These are phyloP conservation scores for Lentinus polychrous DNA, from an alignment of 1,284 basidiomycete species.

Conservation along the genomic window DNA sequence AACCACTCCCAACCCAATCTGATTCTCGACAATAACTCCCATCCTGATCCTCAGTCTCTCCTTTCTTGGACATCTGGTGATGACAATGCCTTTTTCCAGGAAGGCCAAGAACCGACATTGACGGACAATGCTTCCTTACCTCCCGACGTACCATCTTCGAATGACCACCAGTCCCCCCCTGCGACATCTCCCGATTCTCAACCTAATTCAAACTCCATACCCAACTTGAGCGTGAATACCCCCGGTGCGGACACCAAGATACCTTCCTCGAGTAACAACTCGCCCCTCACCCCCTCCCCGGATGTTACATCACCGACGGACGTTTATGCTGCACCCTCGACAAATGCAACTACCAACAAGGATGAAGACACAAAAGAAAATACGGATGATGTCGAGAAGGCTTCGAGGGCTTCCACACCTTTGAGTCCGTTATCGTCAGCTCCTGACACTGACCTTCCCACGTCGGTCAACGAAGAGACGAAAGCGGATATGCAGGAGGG, in stretches of 20 bases:
- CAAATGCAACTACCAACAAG: conserved; percentile 7
- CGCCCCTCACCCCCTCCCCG: conserved; percentile 26
- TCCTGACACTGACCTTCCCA: conserved; percentile 32
- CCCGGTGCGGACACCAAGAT: conserved; percentile 18
- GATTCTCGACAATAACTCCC: conserved; percentile 35
- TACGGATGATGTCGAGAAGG: conserved; percentile 24
- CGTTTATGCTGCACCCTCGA: conserved; percentile 21
- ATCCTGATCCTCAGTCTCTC: conserved; percentile 29
- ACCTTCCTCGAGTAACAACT: conserved; percentile 20
- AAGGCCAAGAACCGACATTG: conserved; percentile 22
- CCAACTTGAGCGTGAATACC: conserved; percentile 20
- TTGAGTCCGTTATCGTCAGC: conserved; percentile 65
- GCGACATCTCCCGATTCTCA: conserved; percentile 8
- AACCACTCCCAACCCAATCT: conserved; percentile 37
- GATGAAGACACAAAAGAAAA: conserved; percentile 18
- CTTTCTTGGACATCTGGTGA: conserved; percentile 35
- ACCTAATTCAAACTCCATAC: conserved; percentile 11
- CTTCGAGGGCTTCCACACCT: conserved; percentile 51
- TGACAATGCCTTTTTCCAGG: conserved; percentile 26
- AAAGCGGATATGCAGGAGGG: background rate
- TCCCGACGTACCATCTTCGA: conserved; percentile 16
- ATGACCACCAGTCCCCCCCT: conserved; percentile 7
- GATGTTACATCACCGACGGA: conserved; percentile 21
- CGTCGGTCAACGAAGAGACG: conserved; percentile 10
- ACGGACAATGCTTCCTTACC: conserved; percentile 20